These are phyloP conservation scores for Pulveroboletus sp. DNA, from an alignment of 768 basidiomycete species.

Conservation along the genomic window DNA sequence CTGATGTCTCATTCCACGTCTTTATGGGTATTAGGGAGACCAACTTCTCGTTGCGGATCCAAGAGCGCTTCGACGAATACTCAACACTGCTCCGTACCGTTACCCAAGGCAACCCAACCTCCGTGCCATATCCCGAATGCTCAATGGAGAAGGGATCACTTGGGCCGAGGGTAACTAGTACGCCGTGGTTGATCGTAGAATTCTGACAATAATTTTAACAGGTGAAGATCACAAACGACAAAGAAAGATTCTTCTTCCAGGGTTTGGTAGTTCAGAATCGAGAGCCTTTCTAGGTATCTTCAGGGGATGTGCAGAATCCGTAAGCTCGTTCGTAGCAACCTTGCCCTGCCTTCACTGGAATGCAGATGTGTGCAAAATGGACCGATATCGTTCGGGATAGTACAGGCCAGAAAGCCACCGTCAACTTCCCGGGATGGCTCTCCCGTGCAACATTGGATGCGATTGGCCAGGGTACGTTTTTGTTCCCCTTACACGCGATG, in stretches of 20 bases:
- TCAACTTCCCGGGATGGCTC: slow-evolving; percentile 29
- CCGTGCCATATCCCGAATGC: slow-evolving; percentile 10
- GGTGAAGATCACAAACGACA: slow-evolving; percentile 52
- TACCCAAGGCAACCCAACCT: slow-evolving; percentile 37
- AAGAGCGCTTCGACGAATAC: slow-evolving; percentile 41
- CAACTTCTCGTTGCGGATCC: slow-evolving; percentile 46
- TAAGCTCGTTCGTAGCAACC: slow-evolving; percentile 1
- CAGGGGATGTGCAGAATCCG: slow-evolving; percentile 32
- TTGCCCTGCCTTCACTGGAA: not conserved
- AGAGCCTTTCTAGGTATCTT: slow-evolving; percentile 52
- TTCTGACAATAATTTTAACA: slow-evolving; percentile 2
- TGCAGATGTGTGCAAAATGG: slow-evolving; percentile 25
- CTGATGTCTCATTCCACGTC: slow-evolving; percentile 5
- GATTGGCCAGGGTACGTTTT: slow-evolving; percentile 42
- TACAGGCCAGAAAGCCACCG: slow-evolving; percentile 7
- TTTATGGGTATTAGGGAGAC: slow-evolving; percentile 35
- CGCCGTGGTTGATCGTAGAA: not conserved
- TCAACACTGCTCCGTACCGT: slow-evolving; percentile 36
- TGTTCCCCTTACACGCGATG: not conserved
- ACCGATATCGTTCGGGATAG: slow-evolving; percentile 14
- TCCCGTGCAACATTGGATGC: slow-evolving; percentile 49
- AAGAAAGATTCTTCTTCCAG: slow-evolving; percentile 52
- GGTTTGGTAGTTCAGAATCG: slow-evolving; percentile 51
- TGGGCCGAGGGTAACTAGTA: slow-evolving; percentile 40
- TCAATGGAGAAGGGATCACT: slow-evolving; percentile 34